phyloP scores from a whole-genome alignment of 495 filamentous ascomycete species.

The Entonaema liquescens region DNA sequence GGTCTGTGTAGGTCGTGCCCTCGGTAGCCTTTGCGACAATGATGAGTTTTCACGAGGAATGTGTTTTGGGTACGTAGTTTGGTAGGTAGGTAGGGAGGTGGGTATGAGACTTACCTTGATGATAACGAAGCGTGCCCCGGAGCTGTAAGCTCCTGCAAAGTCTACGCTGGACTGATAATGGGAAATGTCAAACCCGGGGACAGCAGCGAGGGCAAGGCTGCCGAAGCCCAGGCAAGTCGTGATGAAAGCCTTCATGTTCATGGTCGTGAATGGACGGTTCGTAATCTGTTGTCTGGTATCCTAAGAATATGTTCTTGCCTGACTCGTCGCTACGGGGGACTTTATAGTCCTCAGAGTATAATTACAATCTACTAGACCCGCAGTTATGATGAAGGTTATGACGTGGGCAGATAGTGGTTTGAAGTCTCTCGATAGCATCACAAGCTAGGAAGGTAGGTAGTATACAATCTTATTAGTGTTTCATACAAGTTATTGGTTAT shows the following conservation, averaged over 20 bases:
- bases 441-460: slow-evolving; percentile 17
- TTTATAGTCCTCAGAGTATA: slow-evolving; percentile 3
- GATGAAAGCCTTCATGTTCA: slow-evolving; percentile 29
- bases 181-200: slow-evolving; percentile 74
- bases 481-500: slow-evolving; percentile 2
- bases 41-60: slow-evolving; percentile 3
- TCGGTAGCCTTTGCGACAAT: slow-evolving; percentile 62
- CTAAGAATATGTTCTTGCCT: not conserved
- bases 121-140: slow-evolving; percentile 72
- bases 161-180: slow-evolving; percentile 66
- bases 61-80: not conserved
- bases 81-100: not conserved
- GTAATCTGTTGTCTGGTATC: not conserved
- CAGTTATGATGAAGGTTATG: not conserved
- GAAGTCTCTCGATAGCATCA: not conserved
- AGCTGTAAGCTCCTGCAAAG: slow-evolving; percentile 62
- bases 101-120: slow-evolving; percentile 63
- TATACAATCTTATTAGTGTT: not conserved
- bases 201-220: slow-evolving; percentile 52
- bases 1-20: slow-evolving; percentile 63
- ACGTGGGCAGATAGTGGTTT: not conserved
- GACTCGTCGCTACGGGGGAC: not conserved
- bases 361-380: not conserved
- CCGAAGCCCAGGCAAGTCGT: slow-evolving; percentile 23
- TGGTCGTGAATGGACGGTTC: not conserved